Percentiles rank a stretch among this genome's conserved stretches.
Conservation (phyloP, 2,329 filamentous ascomycete genomes). For the Paraphaeosphaeria minitans region DNA sequence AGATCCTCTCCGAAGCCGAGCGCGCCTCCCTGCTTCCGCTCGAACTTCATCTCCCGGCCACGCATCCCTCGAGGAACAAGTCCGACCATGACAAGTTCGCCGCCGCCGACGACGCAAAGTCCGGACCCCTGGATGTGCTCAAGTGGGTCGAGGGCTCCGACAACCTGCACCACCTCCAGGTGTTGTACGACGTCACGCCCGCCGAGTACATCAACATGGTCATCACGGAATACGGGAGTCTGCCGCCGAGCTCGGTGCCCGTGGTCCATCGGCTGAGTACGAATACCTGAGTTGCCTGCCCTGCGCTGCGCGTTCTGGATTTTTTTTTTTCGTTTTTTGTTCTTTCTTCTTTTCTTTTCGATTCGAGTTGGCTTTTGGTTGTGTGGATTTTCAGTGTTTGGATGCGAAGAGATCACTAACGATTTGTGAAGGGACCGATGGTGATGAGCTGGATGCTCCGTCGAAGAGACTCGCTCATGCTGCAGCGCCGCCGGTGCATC, state of each 20-base stretch:
- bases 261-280: conserved; percentile 66
- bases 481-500: neutral
- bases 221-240: conserved; percentile 86
- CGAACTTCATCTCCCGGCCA: conserved; percentile 29
- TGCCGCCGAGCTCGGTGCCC: conserved; percentile 85
- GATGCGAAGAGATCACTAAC: conserved; percentile 1
- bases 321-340: conserved; percentile 1
- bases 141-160: conserved; percentile 45
- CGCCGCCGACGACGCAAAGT: conserved; percentile 22
- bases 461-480: neutral
- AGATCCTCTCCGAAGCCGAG: conserved; percentile 56
- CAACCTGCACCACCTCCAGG: conserved; percentile 66
- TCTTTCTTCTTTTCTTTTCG: neutral
- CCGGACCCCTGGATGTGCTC: conserved; percentile 38
- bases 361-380: neutral
- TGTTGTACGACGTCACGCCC: conserved; percentile 92
- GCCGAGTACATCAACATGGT: conserved; percentile 86
- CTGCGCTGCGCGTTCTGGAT: conserved; percentile 5
- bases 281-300: conserved; percentile 29
- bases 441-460: conserved; percentile 9
- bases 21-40: conserved; percentile 39
- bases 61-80: conserved; percentile 24
- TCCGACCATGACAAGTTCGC: conserved; percentile 28
- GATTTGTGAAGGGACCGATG: conserved; percentile 8
- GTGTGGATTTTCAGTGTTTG: neutral